phyloP scores from a whole-genome alignment of 2,329 filamentous ascomycete genomes.

The Diaporthe velutina region DNA sequence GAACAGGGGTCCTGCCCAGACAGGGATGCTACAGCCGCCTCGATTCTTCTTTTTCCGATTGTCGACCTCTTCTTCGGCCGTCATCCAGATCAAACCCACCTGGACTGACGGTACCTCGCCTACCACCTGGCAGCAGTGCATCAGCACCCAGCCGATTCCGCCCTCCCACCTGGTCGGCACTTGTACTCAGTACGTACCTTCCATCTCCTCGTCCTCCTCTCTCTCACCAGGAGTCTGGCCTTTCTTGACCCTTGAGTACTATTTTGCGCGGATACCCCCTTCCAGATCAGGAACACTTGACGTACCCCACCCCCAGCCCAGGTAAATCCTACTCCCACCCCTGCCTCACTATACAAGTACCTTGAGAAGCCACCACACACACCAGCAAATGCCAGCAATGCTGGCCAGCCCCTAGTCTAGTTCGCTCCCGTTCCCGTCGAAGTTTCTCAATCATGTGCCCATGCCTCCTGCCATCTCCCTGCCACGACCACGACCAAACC shows the following conservation, averaged over 20 bases:
- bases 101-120: neutral
- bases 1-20: constrained; percentile 9
- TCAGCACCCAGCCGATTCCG: neutral
- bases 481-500: neutral
- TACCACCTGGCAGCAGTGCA: neutral
- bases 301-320: constrained; percentile 17
- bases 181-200: neutral
- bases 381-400: neutral
- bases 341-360: neutral
- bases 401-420: constrained; percentile 1
- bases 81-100: constrained; percentile 15
- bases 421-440: constrained; percentile 28
- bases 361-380: neutral
- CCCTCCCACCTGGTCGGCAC: constrained; percentile 5
- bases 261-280: constrained; percentile 18
- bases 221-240: neutral
- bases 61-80: constrained; percentile 11
- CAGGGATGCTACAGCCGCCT: constrained; percentile 25
- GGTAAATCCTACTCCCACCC: neutral
- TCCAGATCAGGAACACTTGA: neutral
- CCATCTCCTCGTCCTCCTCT: neutral
- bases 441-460: constrained; percentile 29
- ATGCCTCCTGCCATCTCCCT: neutral
- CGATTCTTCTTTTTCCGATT: constrained; percentile 31
- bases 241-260: neutral